These are phyloP conservation scores for Botrytis galanthina DNA, from an alignment of 2,329 filamentous ascomycete genomes.

Conservation along the genomic window DNA sequence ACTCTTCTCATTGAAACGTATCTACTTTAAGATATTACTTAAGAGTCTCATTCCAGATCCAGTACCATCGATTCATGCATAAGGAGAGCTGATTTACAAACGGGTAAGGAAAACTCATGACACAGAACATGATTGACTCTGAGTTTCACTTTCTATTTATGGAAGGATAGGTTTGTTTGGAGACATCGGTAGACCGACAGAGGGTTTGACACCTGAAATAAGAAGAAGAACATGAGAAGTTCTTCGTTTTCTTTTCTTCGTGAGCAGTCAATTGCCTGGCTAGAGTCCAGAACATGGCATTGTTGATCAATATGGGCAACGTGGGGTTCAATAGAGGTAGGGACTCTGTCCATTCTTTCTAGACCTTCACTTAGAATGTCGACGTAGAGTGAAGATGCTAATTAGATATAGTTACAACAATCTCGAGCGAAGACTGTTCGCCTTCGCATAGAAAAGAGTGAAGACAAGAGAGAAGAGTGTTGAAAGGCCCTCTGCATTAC, in stretches of 20 bases:
- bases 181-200: background rate
- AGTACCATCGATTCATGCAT: background rate
- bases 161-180: background rate
- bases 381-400: background rate
- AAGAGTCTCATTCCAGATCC: too few relatives aligned
- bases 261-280: too few relatives aligned
- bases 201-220: background rate
- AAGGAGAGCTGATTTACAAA: background rate
- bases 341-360: background rate
- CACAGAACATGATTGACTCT: too few relatives aligned
- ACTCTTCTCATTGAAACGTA: background rate
- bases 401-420: fast-evolving
- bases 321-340: fast-evolving
- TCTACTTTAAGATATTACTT: too few relatives aligned
- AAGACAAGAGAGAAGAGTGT: background rate
- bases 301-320: background rate
- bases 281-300: background rate
- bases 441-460: background rate
- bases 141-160: background rate
- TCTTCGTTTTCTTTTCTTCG: background rate
- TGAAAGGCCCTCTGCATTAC: too few relatives aligned
- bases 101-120: background rate
- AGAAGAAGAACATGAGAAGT: too few relatives aligned
- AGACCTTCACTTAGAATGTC: background rate
- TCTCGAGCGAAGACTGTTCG: background rate